Evolutionary conservation across 306 rosid species (phyloP), one percentile per base, ranked within the genome.

Genomic region (Notholithocarpus densiflorus): DNA sequence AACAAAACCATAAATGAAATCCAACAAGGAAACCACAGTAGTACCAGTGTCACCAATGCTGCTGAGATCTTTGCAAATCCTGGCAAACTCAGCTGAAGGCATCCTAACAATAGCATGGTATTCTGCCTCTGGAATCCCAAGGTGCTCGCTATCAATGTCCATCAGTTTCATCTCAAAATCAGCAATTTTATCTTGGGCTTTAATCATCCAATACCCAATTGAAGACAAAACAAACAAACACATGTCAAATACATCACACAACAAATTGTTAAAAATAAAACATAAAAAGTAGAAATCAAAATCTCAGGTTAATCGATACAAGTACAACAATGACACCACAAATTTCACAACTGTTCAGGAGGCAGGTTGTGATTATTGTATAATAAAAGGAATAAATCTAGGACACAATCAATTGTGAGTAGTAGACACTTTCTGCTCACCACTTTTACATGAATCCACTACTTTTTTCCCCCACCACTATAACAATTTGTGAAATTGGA

Each of bases 161-260:
- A 96, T 96, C 81, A 96, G 78, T 84, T 93, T 96, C 98, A 96
- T 96, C 91, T 96, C 99, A 80, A 96, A 96, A 85, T 96, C 98
- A 26, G 98, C 88, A 76, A 96, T 93, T 68, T 96, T 96, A 9
- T 93, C 97, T 81, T 96, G 98, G 0, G 89, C 92, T 88, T 18
- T 31, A 68, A 48, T 4, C 54, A 48, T 4, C 54, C 81, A 77
- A 37, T 19, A 68, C 51, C 51, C 51, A 68, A 19, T 19, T 4
- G 26, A 24, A 34, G 34, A 15, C 51, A 19, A 2, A 68, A 19
- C 52, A 68, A 68, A 68, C 52, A 68, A n/a, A 2, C 40, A 8
- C 71, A 31, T 3, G 24, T 31, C 48, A 37, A 37, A 68, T 4
- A 34, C n/a, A 34, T 62, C 29, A 6, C 40, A 11, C 69, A 1